Conservation (phyloP, 768 basidiomycete species). For the Leccinum subgranulosum region DNA sequence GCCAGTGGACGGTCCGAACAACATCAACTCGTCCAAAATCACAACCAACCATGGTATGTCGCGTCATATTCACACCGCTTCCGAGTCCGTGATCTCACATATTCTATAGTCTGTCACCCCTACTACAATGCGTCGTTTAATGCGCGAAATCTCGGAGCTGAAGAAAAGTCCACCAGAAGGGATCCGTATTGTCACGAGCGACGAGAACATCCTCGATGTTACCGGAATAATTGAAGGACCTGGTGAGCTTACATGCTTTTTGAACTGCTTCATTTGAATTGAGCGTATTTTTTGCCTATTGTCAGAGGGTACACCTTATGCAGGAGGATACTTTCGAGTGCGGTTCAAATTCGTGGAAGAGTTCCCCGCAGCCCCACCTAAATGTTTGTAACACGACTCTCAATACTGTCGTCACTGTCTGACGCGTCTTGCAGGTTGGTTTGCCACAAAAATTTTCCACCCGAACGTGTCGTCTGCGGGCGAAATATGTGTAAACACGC, state of each 20-base stretch:
- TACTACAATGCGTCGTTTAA: slow-evolving; percentile 74
- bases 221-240: slow-evolving; percentile 89
- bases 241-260: slow-evolving; percentile 46
- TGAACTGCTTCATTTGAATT: background rate
- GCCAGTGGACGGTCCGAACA: slow-evolving; percentile 7
- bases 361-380: slow-evolving; percentile 91
- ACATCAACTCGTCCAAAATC: slow-evolving; percentile 2
- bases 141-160: slow-evolving; percentile 82
- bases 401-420: background rate
- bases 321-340: slow-evolving; percentile 67
- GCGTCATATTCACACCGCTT: background rate
- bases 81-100: background rate
- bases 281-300: slow-evolving; percentile 6
- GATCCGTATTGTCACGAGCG: slow-evolving; percentile 81
- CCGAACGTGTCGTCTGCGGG: slow-evolving; percentile 89
- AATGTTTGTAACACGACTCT: slow-evolving; percentile 53
- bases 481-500: slow-evolving; percentile 95
- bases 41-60: slow-evolving; percentile 26
- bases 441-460: slow-evolving; percentile 94
- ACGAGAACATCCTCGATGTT: slow-evolving; percentile 86
- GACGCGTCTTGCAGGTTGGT: slow-evolving; percentile 59
- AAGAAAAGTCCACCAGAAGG: slow-evolving; percentile 85
- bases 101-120: slow-evolving; percentile 40
- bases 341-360: slow-evolving; percentile 91
- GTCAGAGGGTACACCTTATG: slow-evolving; percentile 64